Percentiles rank a stretch among this genome's conserved stretches.
These are phyloP conservation scores for Phialemonium atrogriseum DNA, from an alignment of 2,329 filamentous ascomycete species.

Conservation along the genomic window DNA sequence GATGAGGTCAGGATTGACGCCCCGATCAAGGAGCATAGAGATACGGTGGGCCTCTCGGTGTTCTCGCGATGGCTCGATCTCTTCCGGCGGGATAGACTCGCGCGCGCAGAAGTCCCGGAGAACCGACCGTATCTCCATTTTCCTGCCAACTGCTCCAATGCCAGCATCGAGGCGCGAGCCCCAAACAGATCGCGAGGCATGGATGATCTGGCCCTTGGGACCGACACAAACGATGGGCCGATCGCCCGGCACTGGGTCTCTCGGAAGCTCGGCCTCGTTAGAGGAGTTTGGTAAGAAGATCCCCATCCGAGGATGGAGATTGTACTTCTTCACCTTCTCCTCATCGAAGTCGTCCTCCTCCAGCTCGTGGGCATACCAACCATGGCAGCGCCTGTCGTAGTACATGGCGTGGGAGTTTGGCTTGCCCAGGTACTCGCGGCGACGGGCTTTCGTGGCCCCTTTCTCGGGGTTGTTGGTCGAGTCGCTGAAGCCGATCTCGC, in stretches of 20 bases:
- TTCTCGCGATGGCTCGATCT: conserved; percentile 9
- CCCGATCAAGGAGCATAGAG: background rate
- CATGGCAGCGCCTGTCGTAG: conserved; percentile 43
- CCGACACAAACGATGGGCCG: conserved; percentile 42
- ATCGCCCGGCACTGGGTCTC: conserved; percentile 28
- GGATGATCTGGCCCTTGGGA: conserved; percentile 36
- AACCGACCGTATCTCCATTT: conserved; percentile 3
- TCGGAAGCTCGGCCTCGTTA: conserved; percentile 34
- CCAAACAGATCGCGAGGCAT: conserved; percentile 35
- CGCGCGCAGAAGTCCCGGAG: conserved; percentile 13
- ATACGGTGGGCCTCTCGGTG: background rate
- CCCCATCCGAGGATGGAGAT: conserved; percentile 45
- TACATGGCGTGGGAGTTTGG: conserved; percentile 47
- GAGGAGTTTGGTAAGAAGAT: conserved; percentile 39
- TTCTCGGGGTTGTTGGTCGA: conserved; percentile 47
- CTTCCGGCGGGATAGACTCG: conserved; percentile 15
- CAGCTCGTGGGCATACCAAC: conserved; percentile 43
- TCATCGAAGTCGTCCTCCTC: conserved; percentile 42
- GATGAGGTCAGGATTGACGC: background rate
- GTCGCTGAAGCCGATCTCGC: conserved; percentile 53
- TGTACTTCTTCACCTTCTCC: conserved; percentile 37
- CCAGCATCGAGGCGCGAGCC: conserved; percentile 17
- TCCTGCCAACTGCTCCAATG: background rate
- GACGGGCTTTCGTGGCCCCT: conserved; percentile 41
- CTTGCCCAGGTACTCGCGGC: conserved; percentile 44